Base-by-base conservation (phyloP, 2,329 filamentous ascomycete species). In the Trichoderma sp. region DNA sequence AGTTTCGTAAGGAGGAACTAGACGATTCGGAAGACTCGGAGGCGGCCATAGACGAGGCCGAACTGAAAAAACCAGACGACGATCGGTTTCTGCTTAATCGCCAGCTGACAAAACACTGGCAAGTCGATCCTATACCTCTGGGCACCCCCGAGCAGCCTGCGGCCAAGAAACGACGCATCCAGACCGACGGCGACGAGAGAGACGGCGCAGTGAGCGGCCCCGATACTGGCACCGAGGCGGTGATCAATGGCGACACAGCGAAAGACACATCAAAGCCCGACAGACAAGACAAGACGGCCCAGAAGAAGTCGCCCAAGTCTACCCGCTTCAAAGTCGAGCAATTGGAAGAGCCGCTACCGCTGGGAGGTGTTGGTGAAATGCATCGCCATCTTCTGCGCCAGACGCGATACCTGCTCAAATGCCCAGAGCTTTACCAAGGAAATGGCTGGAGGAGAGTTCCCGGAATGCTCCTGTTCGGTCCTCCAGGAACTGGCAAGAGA, bases 401-500 rank as follows among this genome's bases (percentile, higher is more conserved):
- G 17, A 69, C 68, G 0, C 58, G 68, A 1, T 54, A 34, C 5
- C 17, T 72, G 0, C 60, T 79, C 15, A 73, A 72, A 61, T 59
- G 59, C 13, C 71, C 74, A 2, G 71, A 73, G 8, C 22, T 71
- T 9, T 74, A 72, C 52, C 67, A 69, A 9, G 22, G 53, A 13
- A 68, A 68, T 4, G 48, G 58, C 6, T 72, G 70, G 65, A 67
- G 71, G n/a, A 70, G 64, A 19, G 64, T 69, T 0, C 68, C 73
- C 0, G 92, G 92, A 59, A 87, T 95, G 17, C 78, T 95, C 3
- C 80, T 96, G 2, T 91, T 94, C 72, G 92, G 92, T 0, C 92
- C 92, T 0, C 87, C 90, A 1, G 92, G 92, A 19, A 93, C 91
- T 70, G 92, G 92, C 70, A 95, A 96, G 77, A 92, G 89, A 0